Evolutionary conservation across 441 rosid species (phyloP), one percentile per base, ranked within the genome.

Genomic region (Biscutella auriculata): DNA sequence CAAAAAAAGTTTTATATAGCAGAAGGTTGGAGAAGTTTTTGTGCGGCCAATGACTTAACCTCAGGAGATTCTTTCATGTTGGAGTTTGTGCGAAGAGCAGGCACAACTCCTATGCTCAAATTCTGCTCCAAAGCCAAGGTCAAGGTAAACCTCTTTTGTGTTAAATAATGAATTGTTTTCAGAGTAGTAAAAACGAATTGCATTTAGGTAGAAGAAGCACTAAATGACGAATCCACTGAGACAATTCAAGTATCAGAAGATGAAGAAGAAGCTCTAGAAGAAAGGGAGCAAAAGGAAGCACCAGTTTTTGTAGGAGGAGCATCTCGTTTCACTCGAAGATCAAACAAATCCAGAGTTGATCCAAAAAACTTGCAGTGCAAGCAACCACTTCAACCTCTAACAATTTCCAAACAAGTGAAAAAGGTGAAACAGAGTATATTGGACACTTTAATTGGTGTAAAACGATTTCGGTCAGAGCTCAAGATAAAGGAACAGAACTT

Each of bases 211-310:
- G 29, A 9, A 60, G 9, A 15, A 36, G 21, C 17, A n/a, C n/a
- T n/a, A n/a, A n/a, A n/a, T n/a, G n/a, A n/a, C n/a, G n/a, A n/a
- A n/a, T n/a, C n/a, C n/a, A n/a, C n/a, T n/a, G n/a, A n/a, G n/a
- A n/a, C n/a, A n/a, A n/a, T n/a, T n/a, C n/a, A n/a, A n/a, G n/a
- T n/a, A n/a, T n/a, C n/a, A n/a, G n/a, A n/a, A n/a, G n/a, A n/a
- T n/a, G 42, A 16, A 30, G 54, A 52, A 53, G 43, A 13, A 12
- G 23, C 6, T 35, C 13, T 47, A 27, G 57, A 60, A 19, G 41
- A 39, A 60, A 39, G 12, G 2, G 67, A 17, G 46, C 17, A 28
- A 55, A 64, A 64, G 49, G 55, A 4, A 55, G 56, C 55, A 45
- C 30, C 41, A 17, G 49, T 37, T 36, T 44, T 26, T 43, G 8